Base-by-base conservation (phyloP, 169 alveolate species). In the Eimeria maxima region DNA sequence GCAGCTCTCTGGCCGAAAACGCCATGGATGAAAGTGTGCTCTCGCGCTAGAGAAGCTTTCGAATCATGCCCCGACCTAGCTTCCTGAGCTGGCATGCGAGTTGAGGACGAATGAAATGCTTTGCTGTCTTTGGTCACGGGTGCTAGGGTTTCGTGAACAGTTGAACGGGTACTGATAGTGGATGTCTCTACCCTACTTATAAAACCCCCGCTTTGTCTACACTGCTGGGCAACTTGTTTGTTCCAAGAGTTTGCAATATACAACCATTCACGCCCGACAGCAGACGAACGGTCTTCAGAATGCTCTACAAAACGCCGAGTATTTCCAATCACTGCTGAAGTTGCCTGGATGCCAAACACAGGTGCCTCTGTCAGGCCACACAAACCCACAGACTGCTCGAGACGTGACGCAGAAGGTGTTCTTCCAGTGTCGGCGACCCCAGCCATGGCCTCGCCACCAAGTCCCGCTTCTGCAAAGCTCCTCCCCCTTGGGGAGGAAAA, bases 121-220 rank as follows among this genome's bases (percentile, higher is more conserved):
- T 33, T 69, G 50, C 80, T 14, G 24, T 69, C 50, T 33, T 33
- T 69, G 50, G 24, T 47, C 80, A 69, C 80, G 11, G 80, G 50
- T 69, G 80, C 50, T 24, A 69, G 24, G 50, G 80, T 27, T 33
- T 69, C 50, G n/a, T 69, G 80, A 33, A 69, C 50, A 3, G 80
- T 69, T 10, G 87, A 76, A 14, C 87, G 29, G 87, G 87, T 76
- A 47, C 87, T 76, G 65, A 76, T 76, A 22, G 65, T 76, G 42
- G 87, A 20, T 10, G 65, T 76, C 20, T 76, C 60, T 24, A 76
- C 87, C 24, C 33, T 27, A 47, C 87, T 47, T 47, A 16, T 18
- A 42, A 76, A 47, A 22, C 63, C 65, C 11, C 73, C 71, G 73
- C 71, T 50, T 27, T 24, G 53, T 16, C 33, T 81, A 74, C 14